A percentile compares a stretch with the other conserved stretches of the same genome.
Conservation (phyloP, 2,329 filamentous ascomycete genomes). For the Talaromyces sp. region DNA sequence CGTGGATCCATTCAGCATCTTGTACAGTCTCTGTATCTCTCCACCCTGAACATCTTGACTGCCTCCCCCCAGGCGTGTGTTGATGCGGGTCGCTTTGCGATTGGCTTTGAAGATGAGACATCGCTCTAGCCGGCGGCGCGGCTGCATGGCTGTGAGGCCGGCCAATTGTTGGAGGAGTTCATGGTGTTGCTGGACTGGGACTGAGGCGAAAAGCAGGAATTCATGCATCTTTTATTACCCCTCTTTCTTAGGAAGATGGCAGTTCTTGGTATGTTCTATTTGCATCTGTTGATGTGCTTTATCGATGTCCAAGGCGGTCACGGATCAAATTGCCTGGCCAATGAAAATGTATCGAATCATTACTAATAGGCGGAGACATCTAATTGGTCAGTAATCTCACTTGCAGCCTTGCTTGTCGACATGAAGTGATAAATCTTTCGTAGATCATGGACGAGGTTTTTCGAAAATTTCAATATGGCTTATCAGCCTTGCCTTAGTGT, state of each 20-base stretch:
- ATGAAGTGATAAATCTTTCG: no score
- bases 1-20: constrained; percentile 47
- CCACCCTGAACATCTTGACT: constrained; percentile 42
- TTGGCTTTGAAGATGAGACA: constrained; percentile 55
- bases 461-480: background rate
- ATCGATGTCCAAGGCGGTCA: no score
- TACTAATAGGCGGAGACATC: no score
- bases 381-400: no score
- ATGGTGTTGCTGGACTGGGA: constrained; percentile 53
- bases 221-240: constrained; percentile 50
- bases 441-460: background rate
- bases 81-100: constrained; percentile 41
- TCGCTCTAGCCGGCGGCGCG: constrained; percentile 50
- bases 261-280: background rate
- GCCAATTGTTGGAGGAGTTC: constrained; percentile 58
- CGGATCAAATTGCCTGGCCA: no score
- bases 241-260: background rate
- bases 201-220: constrained; percentile 56
- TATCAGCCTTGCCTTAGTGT: background rate
- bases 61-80: constrained; percentile 34
- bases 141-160: constrained; percentile 58
- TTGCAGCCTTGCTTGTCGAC: background rate
- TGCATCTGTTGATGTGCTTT: background rate
- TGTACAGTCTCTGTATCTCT: constrained; percentile 43
- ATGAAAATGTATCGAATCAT: no score